Evolutionary conservation across 129 eudicot genomes (phyloP).

Genomic region (Gnaphalium uliginosum): DNA sequence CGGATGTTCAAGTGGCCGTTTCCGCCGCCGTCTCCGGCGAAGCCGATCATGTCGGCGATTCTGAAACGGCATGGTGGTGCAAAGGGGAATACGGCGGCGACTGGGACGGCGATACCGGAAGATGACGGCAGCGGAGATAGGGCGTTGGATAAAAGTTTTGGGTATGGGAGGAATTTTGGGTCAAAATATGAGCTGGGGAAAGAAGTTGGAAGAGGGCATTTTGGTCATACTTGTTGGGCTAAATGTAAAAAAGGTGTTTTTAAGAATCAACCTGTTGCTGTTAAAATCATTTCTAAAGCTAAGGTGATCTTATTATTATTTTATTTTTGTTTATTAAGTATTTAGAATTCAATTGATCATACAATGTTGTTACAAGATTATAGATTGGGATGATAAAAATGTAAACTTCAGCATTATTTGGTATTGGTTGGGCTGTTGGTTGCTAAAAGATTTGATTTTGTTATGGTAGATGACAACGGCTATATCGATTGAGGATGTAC

Average conservation of each 20-base stretch:
- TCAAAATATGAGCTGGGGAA: conserved; percentile 82
- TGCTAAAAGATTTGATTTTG: conserved; percentile 13
- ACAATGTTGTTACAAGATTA: neutral
- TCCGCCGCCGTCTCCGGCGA: conserved; percentile 99
- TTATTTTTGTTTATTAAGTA: neutral
- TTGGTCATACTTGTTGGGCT: conserved; percentile 94
- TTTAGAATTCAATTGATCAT: neutral
- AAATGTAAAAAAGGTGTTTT: conserved; percentile 78
- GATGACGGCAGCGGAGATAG: conserved; percentile 42
- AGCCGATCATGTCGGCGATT: conserved; percentile 91
- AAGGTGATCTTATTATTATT: conserved; percentile 48
- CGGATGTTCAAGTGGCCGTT: conserved; percentile 88
- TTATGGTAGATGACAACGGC: conserved; percentile 88
- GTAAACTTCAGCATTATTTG: neutral
- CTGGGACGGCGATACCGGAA: conserved; percentile 49
- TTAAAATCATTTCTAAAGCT: conserved; percentile 88
- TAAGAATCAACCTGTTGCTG: conserved; percentile 80
- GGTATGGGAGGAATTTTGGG: conserved; percentile 67
- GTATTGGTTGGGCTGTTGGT: neutral
- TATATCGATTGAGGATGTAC: conserved; percentile 94
- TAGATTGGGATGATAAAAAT: neutral
- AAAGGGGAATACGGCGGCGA: conserved; percentile 25
- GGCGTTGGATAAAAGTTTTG: conserved; percentile 73
- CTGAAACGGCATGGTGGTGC: conserved; percentile 49
- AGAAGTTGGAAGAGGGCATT: conserved; percentile 96